Percentiles rank a stretch among this genome's conserved stretches.
These are phyloP conservation scores for Russula emetica DNA, from an alignment of 768 basidiomycete genomes.

Conservation along the genomic window DNA sequence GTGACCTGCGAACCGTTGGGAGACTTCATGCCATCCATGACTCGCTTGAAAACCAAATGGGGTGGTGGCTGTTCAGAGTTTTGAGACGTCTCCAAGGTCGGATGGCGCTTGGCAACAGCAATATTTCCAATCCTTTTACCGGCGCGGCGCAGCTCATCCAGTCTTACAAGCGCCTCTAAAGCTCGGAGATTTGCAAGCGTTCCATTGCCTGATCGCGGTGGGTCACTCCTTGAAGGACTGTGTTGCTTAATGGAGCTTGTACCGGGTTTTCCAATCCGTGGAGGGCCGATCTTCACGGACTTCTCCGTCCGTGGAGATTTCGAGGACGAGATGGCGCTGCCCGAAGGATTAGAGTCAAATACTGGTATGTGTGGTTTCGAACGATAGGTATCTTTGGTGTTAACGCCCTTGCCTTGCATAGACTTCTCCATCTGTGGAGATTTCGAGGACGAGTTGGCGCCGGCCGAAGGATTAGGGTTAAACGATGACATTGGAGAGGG, in stretches of 20 bases:
- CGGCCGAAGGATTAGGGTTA: too few relatives aligned
- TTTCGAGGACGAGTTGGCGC: too few relatives aligned
- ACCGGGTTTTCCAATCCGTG: background rate
- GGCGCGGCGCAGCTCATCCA: constrained; percentile 18
- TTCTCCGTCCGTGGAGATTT: background rate
- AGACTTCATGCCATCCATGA: constrained; percentile 6
- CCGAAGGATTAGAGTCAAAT: background rate
- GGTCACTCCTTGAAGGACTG: background rate
- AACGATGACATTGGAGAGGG: too few relatives aligned
- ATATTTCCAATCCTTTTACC: background rate
- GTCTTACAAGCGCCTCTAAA: constrained; percentile 17
- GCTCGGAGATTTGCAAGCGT: constrained; percentile 20
- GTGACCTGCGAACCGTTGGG: constrained; percentile 7
- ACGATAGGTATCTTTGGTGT: too few relatives aligned
- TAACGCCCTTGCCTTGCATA: background rate
- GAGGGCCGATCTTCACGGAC: background rate
- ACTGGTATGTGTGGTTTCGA: background rate
- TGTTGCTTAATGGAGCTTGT: background rate
- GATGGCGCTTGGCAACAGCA: background rate
- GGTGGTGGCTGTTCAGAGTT: constrained; percentile 7
- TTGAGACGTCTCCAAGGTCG: background rate
- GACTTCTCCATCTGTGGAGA: too few relatives aligned
- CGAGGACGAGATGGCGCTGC: background rate
- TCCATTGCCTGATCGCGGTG: background rate
- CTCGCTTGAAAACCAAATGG: constrained; percentile 13